Base-by-base conservation (phyloP, 331 rosid species). In the Quercus phellos region DNA sequence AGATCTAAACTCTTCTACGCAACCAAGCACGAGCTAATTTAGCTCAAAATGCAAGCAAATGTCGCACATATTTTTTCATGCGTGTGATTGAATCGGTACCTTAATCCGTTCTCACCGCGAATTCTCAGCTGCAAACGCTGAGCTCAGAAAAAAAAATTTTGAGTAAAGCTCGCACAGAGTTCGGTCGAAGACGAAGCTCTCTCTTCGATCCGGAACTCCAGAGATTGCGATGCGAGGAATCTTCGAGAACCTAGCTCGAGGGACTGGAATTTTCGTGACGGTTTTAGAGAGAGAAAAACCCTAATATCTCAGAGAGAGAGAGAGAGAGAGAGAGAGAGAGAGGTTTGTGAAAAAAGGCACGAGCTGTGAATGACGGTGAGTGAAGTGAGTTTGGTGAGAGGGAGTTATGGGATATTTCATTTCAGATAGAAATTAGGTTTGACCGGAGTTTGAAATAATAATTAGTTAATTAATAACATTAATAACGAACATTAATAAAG, bases 191-290 rank as follows among this genome's bases (percentile, higher is more conserved):
- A 43, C 18, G 56, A n/a, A 30, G 71, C n/a, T 12, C 68, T 18
- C n/a, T 5, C 70, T 18, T 46, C 24, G 24, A 67, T 43, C 77
- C 55, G 68, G 29, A 17, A 76, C 30, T 17, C 18, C 16, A 51
- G 66, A 55, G 75, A 75, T 60, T 56, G 81, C 11, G 53, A 21
- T 5, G 60, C 66, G 77, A 69, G 24, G n/a, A 38, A 38, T 38
- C 58, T 78, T 38, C 60, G 71, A 79, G 85, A 80, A 80, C 87
- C 81, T 75, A 78, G 72, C 61, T 27, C 38, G 55, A 80, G 63
- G 59, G 0, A 38, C 22, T 56, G 38, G 77, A 85, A 13, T 72
- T 56, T 38, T 46, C 51, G 11, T 50, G 64, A 38, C 19, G 56
- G 35, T 29, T 63, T 22, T 0, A 8, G 27, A 43, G 74, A 34